Evolutionary conservation across 106 monocot genomes (phyloP), one percentile per base, ranked within the genome.

Genomic region (Xerophyta viscosa): DNA sequence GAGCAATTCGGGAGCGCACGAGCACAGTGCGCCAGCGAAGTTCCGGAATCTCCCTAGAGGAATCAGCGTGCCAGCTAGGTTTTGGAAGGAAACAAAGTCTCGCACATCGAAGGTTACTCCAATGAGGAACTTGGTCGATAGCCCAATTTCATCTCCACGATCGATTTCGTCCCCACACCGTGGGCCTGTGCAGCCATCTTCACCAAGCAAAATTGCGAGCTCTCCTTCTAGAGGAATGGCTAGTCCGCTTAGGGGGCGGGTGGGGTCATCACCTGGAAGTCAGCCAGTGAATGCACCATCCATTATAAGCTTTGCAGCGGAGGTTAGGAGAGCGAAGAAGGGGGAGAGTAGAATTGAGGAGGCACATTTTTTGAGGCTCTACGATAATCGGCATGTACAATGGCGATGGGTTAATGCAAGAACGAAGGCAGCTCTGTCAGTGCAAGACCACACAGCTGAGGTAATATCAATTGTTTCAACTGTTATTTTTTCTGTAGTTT

Each of bases 31-130:
- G 14, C 66, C 69, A 2, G n/a, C 49, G 30, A 66, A 21, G n/a
- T 58, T 22, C 51, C 41, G 31, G 50, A 39, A 15, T 18, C 25
- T 64, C 27, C 33, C 73, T 0, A 62, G 92, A 29, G 88, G 76
- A 10, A 67, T 83, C 31, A 77, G 56, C 24, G 66, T 88, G 29
- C 84, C 93, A 2, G 70, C 84, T 1, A 84, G 76, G 54, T 84
- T 85, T 62, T 82, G 74, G 88, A 77, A 87, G 66, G 93, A 94
- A 37, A 84, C 60, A 4, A 81, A 66, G 46, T 70, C 71, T 56
- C 59, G 76, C 46, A 17, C 48, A 7, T 21, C 41, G 3, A 39
- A 39, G 10, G 10, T 15, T 0, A 6, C 54, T 8, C 58, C 37
- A 15, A 86, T 71, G 46, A 81, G 71, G 58, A 48, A 52, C 3